A percentile compares a stretch with the other conserved stretches of the same genome.
Conservation (phyloP, 2,329 filamentous ascomycete species). For the Penicillium sp. region DNA sequence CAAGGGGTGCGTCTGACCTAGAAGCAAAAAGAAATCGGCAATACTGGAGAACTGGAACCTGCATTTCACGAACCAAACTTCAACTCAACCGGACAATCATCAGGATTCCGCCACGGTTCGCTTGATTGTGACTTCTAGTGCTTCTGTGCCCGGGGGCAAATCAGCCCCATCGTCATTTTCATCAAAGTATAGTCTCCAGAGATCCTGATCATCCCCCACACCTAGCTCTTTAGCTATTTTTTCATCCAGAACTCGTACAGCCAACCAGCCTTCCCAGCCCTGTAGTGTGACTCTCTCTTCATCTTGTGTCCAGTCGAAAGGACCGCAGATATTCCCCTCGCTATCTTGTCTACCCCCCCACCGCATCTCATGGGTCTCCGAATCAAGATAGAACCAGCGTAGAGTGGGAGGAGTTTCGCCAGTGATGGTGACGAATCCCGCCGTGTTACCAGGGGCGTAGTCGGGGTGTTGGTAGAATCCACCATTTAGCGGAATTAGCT, state of each 20-base stretch:
- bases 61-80: neutral
- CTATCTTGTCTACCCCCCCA: neutral
- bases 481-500: no score
- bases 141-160: neutral
- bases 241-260: neutral
- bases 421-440: no score
- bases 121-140: neutral
- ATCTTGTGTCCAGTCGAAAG: conserved; percentile 1
- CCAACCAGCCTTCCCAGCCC: neutral
- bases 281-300: conserved; percentile 1
- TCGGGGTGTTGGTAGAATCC: no score
- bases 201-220: neutral
- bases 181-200: neutral
- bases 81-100: neutral
- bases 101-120: neutral
- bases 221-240: neutral
- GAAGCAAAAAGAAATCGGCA: neutral
- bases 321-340: neutral
- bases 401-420: no score
- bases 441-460: no score
- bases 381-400: no score
- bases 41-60: neutral
- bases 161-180: neutral
- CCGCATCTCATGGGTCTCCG: no score
- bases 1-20: neutral